phyloP scores from a whole-genome alignment of 2,329 filamentous ascomycete species.

The Alternaria dauci region DNA sequence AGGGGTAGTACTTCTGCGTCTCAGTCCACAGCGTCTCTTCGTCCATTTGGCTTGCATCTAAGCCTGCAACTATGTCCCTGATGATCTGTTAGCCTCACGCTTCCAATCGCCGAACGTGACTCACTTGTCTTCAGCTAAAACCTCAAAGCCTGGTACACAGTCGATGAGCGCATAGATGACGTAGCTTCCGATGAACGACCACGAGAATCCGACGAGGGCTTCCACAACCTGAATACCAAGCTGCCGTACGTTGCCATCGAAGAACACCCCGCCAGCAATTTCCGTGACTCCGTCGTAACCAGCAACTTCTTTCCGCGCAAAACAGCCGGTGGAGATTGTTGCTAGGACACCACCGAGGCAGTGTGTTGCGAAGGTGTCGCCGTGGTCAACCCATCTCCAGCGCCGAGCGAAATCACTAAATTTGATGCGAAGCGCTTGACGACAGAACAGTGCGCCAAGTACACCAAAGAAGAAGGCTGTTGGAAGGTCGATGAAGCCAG shows the following conservation, averaged over 20 bases:
- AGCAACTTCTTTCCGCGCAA: constrained; percentile 61
- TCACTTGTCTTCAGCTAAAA: constrained; percentile 62
- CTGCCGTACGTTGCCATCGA: constrained; percentile 62
- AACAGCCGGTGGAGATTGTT: constrained; percentile 61
- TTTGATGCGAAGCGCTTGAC: constrained; percentile 63
- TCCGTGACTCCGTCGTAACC: constrained; percentile 62
- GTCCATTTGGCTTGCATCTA: constrained; percentile 62
- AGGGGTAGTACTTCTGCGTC: constrained; percentile 49
- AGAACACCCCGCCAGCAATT: constrained; percentile 61
- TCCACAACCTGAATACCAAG: constrained; percentile 62
- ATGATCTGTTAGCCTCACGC: constrained; percentile 12
- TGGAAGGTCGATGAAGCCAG: constrained; percentile 60
- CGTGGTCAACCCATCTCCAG: constrained; percentile 63
- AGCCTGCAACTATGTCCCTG: constrained; percentile 58
- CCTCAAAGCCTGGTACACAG: constrained; percentile 62
- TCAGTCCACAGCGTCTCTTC: constrained; percentile 54
- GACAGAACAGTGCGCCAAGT: constrained; percentile 57
- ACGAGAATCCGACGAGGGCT: constrained; percentile 60
- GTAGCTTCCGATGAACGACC: constrained; percentile 61
- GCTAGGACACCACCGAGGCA: constrained; percentile 62
- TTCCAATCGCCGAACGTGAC: constrained; percentile 30
- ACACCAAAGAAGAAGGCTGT: constrained; percentile 61
- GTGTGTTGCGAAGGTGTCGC: constrained; percentile 64
- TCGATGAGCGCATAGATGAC: constrained; percentile 61
- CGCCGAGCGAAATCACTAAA: constrained; percentile 59